Base-by-base conservation (phyloP, 805 yeast species). In the Metschnikowia anglica region DNA sequence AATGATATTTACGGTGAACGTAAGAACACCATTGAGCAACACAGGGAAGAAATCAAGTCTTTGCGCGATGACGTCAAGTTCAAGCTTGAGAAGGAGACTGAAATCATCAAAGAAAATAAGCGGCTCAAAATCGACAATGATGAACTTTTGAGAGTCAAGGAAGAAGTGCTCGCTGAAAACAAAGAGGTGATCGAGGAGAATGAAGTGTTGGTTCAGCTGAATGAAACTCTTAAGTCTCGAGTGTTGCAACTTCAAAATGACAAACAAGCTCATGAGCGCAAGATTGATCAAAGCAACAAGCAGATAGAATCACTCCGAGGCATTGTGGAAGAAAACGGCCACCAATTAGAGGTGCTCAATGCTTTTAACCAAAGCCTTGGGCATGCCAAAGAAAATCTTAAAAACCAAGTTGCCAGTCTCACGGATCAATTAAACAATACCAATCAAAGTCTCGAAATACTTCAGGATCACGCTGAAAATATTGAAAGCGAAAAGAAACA, bases 61-160 rank as follows among this genome's bases (percentile, higher is more conserved):
- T 58, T 86, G 45, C 78, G 74, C 47, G 70, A 70, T 18, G 83
- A 81, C 38, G 56, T 87, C 27, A 69, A 73, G 27, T 66, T 69
- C 41, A 74, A 78, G 49, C 67, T 81, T 64, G 80, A 81, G 52
- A 72, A 70, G 28, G 95, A 88, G 59, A 80, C 88, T 1, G 79
- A 76, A 23, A 60, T 84, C 41, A 77, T 81, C 46, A 84, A 81
- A 51, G 81, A 77, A 34, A 67, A 82, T 49, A 83, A 85, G 39
- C 77, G 77, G 28, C 62, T 83, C 20, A 77, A 74, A 32, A 74
- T 81, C 49, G 83, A 81, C 46, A 62, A 80, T 34, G 88, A 83
- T 46, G 77, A 78, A 10, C 48, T 63, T 32, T 37, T 46, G 15
- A 48, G 61, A 13, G 57, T 54, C 13, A 64, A 62, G 45, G 46